These are phyloP conservation scores for Triticum dicoccoides DNA, from an alignment of 176 grass and related monocot genomes.

Conservation along the genomic window DNA sequence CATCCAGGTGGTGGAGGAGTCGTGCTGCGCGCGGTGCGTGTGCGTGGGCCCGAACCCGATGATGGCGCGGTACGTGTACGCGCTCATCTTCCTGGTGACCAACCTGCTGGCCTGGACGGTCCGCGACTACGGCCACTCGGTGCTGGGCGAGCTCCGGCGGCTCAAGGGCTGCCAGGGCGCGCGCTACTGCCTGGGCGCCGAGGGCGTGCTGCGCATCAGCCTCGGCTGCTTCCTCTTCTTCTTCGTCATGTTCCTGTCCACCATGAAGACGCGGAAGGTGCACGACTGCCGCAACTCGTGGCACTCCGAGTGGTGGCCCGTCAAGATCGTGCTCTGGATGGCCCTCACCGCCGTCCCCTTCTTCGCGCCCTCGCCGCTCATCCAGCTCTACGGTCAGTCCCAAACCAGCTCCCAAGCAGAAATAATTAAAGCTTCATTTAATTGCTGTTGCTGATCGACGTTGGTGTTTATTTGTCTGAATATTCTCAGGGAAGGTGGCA, in stretches of 20 bases:
- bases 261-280: slow-evolving; percentile 54
- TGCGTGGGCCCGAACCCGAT: slow-evolving; percentile 63
- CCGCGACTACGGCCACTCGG: slow-evolving; percentile 76
- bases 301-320: slow-evolving; percentile 99
- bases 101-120: slow-evolving; percentile 91
- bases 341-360: slow-evolving; percentile 72
- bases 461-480: neutral
- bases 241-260: slow-evolving; percentile 94
- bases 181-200: slow-evolving; percentile 69
- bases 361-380: slow-evolving; percentile 70
- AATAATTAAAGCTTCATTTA: too few relatives aligned
- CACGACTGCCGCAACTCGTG: slow-evolving; percentile 75
- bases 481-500: slow-evolving; percentile 64
- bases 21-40: slow-evolving; percentile 54
- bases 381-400: slow-evolving; percentile 88
- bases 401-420: neutral
- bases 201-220: slow-evolving; percentile 90
- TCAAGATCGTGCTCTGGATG: slow-evolving; percentile 80
- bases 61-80: slow-evolving; percentile 81
- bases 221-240: slow-evolving; percentile 96
- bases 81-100: slow-evolving; percentile 81
- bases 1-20: slow-evolving; percentile 45
- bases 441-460: neutral
- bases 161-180: slow-evolving; percentile 54
- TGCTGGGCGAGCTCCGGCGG: slow-evolving; percentile 64